Evolutionary conservation across 2,329 filamentous ascomycete genomes (phyloP).

Genomic region (Penicillium sp.): DNA sequence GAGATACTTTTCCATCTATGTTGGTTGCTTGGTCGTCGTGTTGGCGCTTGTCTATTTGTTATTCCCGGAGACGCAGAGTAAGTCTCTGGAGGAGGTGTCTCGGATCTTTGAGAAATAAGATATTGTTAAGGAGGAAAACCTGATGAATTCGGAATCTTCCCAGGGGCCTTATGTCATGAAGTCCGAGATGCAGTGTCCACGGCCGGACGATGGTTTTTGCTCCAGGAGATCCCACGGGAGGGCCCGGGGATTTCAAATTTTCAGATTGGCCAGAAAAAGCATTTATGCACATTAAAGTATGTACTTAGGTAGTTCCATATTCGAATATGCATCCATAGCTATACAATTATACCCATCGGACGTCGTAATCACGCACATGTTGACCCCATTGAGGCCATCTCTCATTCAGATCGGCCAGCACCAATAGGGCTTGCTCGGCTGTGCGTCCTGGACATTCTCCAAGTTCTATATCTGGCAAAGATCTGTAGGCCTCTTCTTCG

Average conservation of each 20-base stretch:
- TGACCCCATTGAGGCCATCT: no score
- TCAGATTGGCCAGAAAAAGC: background rate
- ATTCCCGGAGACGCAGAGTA: slow-evolving; percentile 25
- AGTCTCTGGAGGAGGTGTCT: slow-evolving; percentile 17
- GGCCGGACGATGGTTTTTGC: background rate
- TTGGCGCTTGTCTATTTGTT: slow-evolving; percentile 39
- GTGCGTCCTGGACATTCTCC: no score
- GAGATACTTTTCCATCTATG: slow-evolving; percentile 44
- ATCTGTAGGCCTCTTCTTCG: no score
- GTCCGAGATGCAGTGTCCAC: background rate
- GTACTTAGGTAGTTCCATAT: background rate
- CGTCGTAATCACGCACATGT: background rate
- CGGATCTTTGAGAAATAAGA: slow-evolving; percentile 14
- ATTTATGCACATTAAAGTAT: background rate
- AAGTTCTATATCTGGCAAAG: no score
- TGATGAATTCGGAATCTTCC: slow-evolving; percentile 8
- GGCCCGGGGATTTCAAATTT: background rate
- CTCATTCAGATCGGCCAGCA: no score
- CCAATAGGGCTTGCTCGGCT: no score
- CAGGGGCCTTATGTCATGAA: slow-evolving; percentile 10
- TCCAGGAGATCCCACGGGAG: background rate
- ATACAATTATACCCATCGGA: background rate
- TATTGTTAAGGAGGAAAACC: background rate
- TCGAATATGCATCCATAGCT: background rate
- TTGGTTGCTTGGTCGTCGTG: slow-evolving; percentile 33